phyloP scores from a whole-genome alignment of 805 yeast species.

The Metschnikowia colocasiae region DNA sequence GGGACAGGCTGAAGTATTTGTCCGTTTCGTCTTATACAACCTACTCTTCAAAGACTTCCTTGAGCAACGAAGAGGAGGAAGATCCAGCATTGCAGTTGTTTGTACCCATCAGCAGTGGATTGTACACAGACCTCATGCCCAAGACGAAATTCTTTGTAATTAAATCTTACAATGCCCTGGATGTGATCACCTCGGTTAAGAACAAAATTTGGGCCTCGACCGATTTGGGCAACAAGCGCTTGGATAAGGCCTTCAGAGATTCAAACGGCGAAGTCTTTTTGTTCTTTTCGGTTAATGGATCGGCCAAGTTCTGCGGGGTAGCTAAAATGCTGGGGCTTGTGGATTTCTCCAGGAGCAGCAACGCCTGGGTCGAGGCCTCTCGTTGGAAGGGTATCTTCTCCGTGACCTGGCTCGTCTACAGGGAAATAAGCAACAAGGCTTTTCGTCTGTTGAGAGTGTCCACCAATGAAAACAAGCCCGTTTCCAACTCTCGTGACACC shows the following conservation, averaged over 20 bases:
- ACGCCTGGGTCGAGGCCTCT: constrained; percentile 45
- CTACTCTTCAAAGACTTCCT: not conserved
- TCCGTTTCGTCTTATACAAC: not conserved
- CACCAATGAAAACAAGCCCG: constrained; percentile 46
- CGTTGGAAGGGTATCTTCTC: constrained; percentile 53
- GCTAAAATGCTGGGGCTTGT: constrained; percentile 46
- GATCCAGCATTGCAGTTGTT: not conserved
- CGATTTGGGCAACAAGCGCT: constrained; percentile 50
- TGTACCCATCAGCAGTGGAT: not conserved
- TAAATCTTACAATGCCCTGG: constrained; percentile 48
- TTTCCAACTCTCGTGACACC: constrained; percentile 59
- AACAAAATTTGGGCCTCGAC: constrained; percentile 60
- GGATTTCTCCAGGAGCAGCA: constrained; percentile 35
- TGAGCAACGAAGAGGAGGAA: not conserved
- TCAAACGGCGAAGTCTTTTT: constrained; percentile 37
- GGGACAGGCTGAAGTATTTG: not conserved
- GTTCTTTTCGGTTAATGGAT: constrained; percentile 53
- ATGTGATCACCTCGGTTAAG: constrained; percentile 47
- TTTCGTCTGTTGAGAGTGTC: constrained; percentile 46
- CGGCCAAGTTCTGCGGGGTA: constrained; percentile 45
- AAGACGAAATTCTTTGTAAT: constrained; percentile 45
- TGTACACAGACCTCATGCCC: not conserved
- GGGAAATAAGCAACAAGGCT: constrained; percentile 47
- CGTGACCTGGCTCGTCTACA: constrained; percentile 50
- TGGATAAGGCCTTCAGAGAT: constrained; percentile 41